Evolutionary conservation across 1,284 basidiomycete genomes (phyloP), one percentile per base, ranked within the genome.

Genomic region (Ganoderma resinaceum): DNA sequence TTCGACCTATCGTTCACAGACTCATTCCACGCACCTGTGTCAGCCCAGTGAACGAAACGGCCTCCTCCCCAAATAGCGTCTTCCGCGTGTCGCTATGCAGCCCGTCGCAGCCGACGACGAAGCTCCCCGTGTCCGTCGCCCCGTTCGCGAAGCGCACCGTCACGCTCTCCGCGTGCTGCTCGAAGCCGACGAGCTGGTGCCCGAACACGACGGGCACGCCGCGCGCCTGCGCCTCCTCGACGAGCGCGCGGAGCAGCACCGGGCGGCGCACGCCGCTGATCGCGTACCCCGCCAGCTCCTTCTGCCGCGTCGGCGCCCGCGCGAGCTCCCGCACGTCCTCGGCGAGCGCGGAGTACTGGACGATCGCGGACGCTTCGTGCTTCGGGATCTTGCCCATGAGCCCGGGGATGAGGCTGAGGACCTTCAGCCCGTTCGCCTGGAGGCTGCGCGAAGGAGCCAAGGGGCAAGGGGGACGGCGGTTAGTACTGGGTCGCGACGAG

Each of bases 61-160:
- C 68, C 70, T 82, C 79, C 66, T 80, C 73, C 2, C 84, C 84
- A 66, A 85, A 85, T n/a, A 85, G 74, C 18, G 76, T 75, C 31
- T 70, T 73, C 1, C 84, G 78, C 20, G 83, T 82, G 58, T 77
- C 79, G 67, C 83, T 84, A 69, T 85, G 84, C 68, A 86, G 74
- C 9, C 84, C 84, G 70, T 86, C 84, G 70, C 83, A 85, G 18
- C 84, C 84, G 7, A 85, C 77, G 12, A 85, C 78, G 66, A 85
- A 82, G 68, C 80, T 81, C 8, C 79, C 83, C 0, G 76, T 78
- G 65, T 80, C 82, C 38, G 68, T 77, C 35, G 71, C 67, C n/a
- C 83, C 84, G 65, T 82, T 82, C 42, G 77, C 78, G 71, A 85
- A 82, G 2, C 62, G 71, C 11, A 82, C 83, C 7, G 72, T 73